Percentiles rank a stretch among this genome's conserved stretches.
Conservation (phyloP, 2,329 filamentous ascomycete species). For the Pyrenophora graminea region DNA sequence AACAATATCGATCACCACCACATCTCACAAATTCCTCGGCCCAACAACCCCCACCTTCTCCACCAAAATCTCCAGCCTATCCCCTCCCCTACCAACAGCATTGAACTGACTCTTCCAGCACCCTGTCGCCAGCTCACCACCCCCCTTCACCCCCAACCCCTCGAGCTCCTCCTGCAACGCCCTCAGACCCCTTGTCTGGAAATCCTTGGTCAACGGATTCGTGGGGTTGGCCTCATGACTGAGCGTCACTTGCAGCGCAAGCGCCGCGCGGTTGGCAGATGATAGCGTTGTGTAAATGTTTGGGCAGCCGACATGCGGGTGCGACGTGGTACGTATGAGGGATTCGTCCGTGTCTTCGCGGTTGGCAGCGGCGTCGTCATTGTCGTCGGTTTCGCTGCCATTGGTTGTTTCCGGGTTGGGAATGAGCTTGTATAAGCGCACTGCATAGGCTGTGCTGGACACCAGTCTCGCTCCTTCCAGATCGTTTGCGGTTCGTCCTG, state of each 20-base stretch:
- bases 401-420: background rate
- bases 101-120: conserved; percentile 34
- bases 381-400: background rate
- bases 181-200: conserved; percentile 20
- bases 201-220: conserved; percentile 8
- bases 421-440: conserved; percentile 27
- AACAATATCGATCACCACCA: background rate
- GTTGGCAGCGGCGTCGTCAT: background rate
- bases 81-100: conserved; percentile 20
- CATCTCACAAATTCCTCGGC: conserved; percentile 33
- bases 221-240: conserved; percentile 22
- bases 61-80: conserved; percentile 31
- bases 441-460: conserved; percentile 25
- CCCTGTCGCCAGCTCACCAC: background rate
- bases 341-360: too few relatives aligned
- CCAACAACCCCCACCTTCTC: conserved; percentile 27
- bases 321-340: conserved; percentile 8
- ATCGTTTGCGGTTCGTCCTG: conserved; percentile 8
- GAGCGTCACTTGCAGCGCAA: conserved; percentile 30
- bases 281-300: conserved; percentile 30
- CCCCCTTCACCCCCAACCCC: conserved; percentile 8
- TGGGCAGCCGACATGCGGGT: conserved; percentile 10
- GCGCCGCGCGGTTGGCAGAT: conserved; percentile 34
- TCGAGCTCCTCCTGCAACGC: conserved; percentile 20
- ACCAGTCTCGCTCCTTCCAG: conserved; percentile 16